A percentile compares a stretch with the other conserved stretches of the same genome.
Conservation (phyloP, 148 eudicot genomes). For the Dianthus caryophyllus region DNA sequence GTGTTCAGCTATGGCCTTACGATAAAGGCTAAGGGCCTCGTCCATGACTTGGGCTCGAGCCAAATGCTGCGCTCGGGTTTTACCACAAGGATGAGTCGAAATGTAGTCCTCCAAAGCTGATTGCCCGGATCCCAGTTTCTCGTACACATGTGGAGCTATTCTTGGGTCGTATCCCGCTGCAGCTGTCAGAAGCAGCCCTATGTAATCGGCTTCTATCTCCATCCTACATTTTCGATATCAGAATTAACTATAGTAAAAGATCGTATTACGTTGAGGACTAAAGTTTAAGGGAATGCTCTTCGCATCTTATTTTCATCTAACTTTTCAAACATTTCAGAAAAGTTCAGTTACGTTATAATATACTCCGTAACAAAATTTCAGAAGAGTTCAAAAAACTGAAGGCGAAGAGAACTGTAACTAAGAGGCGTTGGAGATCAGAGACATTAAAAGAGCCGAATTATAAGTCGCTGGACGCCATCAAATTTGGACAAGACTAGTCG, state of each 20-base stretch:
- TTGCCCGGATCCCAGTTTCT: constrained; percentile 69
- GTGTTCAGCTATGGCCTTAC: constrained; percentile 52
- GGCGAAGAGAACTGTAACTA: too few relatives aligned
- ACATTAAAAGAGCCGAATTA: too few relatives aligned
- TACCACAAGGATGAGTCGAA: constrained; percentile 93
- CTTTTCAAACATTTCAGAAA: too few relatives aligned
- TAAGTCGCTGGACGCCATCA: neutral
- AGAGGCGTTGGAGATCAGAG: too few relatives aligned
- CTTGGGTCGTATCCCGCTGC: constrained; percentile 94
- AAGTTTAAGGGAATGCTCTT: too few relatives aligned
- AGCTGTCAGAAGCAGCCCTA: constrained; percentile 69
- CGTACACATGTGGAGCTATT: constrained; percentile 69
- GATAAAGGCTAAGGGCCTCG: constrained; percentile 67
- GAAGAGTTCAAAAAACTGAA: too few relatives aligned
- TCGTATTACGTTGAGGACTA: neutral
- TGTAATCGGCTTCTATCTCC: constrained; percentile 98
- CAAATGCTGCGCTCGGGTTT: constrained; percentile 60
- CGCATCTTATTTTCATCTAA: too few relatives aligned
- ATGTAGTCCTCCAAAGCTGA: constrained; percentile 55
- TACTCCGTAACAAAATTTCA: too few relatives aligned
- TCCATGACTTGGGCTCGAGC: constrained; percentile 80
- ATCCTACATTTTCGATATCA: constrained; percentile 39
- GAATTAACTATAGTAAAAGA: neutral
- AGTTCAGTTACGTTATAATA: too few relatives aligned
- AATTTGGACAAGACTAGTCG: too few relatives aligned